Base-by-base conservation (phyloP, 2,329 filamentous ascomycete species). In the Aureobasidium sp. region DNA sequence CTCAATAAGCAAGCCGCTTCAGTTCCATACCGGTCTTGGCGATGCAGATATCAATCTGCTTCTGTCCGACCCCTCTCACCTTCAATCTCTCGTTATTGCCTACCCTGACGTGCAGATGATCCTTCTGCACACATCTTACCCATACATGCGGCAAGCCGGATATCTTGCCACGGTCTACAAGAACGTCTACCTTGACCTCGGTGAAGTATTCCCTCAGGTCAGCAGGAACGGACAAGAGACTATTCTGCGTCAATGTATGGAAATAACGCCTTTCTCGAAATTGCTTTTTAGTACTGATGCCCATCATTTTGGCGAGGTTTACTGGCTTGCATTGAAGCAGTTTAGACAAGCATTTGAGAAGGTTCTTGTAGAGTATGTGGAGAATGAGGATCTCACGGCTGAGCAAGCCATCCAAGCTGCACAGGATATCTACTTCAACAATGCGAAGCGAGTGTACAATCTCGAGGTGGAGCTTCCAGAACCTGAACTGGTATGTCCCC, bases 11-110 rank as follows among this genome's bases (percentile, higher is more conserved):
- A 94, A 93, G 70, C 89, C 90, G 0, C 77, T 95, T 14, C 90
- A 95, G 69, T 88, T 96, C 66, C 90, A 95, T 68, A 94, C 89
- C 0, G 90, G 90, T 0, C 79, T 94, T 0, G 90, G 90, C 0
- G 90, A 94, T 69, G 89, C 86, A 66, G 90, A 94, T 68, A 87
- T 94, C 56, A 82, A 79, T 5, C 76, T 95, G 29, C 76, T 83
- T 2, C 82, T 81, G 56, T 82, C 89, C 0, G 93, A 90, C 45
- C 90, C 91, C 0, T 83, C 89, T 0, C 85, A 89, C 67, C 76
- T 96, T 27, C 89, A 95, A 68, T 76, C 80, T 0, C 83, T 95
- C 62, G 90, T 94, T 66, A 81, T 85, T 42, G 76, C 80, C 22
- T 91, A 88, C 66, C 82, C 87, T 0, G 77, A 78, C 0, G 83